Percentiles rank a stretch among this genome's conserved stretches.
These are phyloP conservation scores for Aphanomyces euteiches DNA, from an alignment of 352 stramenopile genomes.

Conservation along the genomic window DNA sequence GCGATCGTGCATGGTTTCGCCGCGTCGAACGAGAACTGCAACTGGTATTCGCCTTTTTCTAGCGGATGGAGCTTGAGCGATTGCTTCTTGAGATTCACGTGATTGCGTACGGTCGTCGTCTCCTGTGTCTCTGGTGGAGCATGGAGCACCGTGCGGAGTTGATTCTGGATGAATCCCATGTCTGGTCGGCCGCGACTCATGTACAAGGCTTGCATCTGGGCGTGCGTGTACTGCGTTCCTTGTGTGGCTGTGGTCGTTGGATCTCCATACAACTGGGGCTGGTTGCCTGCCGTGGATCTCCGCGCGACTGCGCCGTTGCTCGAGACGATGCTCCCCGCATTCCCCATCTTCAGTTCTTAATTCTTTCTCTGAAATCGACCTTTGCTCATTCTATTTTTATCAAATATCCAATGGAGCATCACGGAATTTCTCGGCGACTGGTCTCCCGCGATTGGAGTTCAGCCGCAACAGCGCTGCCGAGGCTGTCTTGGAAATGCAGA, in stretches of 20 bases:
- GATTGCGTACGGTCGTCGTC: slow-evolving; percentile 75
- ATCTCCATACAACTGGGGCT: slow-evolving; percentile 56
- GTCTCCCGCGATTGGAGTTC: no score
- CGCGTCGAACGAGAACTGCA: slow-evolving; percentile 77
- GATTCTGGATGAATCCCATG: slow-evolving; percentile 83
- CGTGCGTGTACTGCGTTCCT: slow-evolving; percentile 60
- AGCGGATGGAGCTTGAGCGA: slow-evolving; percentile 54
- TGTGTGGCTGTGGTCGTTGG: slow-evolving; percentile 38
- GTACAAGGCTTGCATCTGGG: slow-evolving; percentile 81
- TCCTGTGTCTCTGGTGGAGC: slow-evolving; percentile 79
- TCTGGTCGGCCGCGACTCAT: slow-evolving; percentile 68
- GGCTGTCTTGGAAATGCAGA: no score
- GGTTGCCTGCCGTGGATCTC: slow-evolving; percentile 34
- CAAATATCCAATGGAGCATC: no score
- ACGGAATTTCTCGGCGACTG: no score
- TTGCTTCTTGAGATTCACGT: slow-evolving; percentile 81
- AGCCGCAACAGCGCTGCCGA: no score
- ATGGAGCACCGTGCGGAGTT: slow-evolving; percentile 39
- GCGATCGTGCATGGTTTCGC: slow-evolving; percentile 65
- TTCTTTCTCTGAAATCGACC: slow-evolving; percentile 13
- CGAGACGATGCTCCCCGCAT: slow-evolving; percentile 67
- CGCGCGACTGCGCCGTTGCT: slow-evolving; percentile 33
- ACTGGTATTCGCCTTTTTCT: slow-evolving; percentile 35
- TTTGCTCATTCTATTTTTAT: background rate
- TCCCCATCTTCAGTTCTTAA: slow-evolving; percentile 45